Percentiles rank a stretch among this genome's conserved stretches.
Evolutionary conservation across 192 early-diverging fungal species (phyloP).

Genomic region (Dispira parvispora): DNA sequence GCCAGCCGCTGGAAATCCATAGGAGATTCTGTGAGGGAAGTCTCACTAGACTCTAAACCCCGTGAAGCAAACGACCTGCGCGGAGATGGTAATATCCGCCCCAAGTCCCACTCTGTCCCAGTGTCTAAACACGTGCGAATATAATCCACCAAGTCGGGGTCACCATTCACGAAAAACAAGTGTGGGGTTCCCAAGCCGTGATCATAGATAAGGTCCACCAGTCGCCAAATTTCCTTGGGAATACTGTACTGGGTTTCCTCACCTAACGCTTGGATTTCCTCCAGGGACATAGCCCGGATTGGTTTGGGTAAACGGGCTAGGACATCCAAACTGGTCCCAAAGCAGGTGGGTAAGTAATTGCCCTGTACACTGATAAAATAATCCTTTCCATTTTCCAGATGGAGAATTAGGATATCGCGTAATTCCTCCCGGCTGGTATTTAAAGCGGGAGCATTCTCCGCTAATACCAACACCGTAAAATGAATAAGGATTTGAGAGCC

Average conservation of each 20-base stretch:
- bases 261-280: slow-evolving; percentile 25
- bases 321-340: slow-evolving; percentile 50
- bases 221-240: slow-evolving; percentile 21
- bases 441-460: slow-evolving; percentile 26
- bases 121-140: slow-evolving; percentile 70
- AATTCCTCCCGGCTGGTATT: slow-evolving; percentile 41
- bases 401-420: slow-evolving; percentile 65
- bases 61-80: too few relatives aligned
- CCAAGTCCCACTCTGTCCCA: slow-evolving; percentile 41
- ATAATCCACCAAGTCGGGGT: slow-evolving; percentile 38
- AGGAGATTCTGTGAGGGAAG: too few relatives aligned
- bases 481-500: slow-evolving; percentile 31
- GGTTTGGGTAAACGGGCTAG: slow-evolving; percentile 41
- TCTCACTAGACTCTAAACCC: too few relatives aligned
- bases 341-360: slow-evolving; percentile 51
- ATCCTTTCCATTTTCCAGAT: slow-evolving; percentile 64
- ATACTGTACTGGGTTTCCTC: slow-evolving; percentile 26
- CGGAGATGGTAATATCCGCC: too few relatives aligned
- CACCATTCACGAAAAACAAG: slow-evolving; percentile 31
- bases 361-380: slow-evolving; percentile 66
- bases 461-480: slow-evolving; percentile 37
- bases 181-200: slow-evolving; percentile 18
- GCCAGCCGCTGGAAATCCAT: too few relatives aligned
- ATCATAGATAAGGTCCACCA: slow-evolving; percentile 26
- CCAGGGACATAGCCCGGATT: slow-evolving; percentile 29